Evolutionary conservation across 1,284 basidiomycete genomes (phyloP).

Genomic region (Dichomitus squalens): DNA sequence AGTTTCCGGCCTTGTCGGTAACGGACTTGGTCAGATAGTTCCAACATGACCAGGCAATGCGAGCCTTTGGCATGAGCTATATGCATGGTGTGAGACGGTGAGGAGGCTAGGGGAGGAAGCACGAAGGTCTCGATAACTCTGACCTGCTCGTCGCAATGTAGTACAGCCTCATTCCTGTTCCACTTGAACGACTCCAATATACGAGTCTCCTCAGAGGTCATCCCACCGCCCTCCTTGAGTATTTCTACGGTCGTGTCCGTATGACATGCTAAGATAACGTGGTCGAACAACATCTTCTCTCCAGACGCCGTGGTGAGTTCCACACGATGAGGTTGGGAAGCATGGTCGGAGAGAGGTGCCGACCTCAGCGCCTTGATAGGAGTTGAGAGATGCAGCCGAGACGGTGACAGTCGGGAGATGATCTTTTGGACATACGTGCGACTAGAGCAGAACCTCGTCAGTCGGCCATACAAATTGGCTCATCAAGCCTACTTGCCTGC

Average conservation of each 20-base stretch:
- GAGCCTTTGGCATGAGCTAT: conserved; percentile 68
- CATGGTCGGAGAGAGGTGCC: background rate
- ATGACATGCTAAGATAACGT: conserved; percentile 80
- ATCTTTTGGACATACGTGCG: conserved; percentile 70
- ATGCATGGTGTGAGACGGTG: background rate
- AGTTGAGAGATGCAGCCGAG: conserved; percentile 63
- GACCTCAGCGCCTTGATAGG: conserved; percentile 47
- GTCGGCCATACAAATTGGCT: background rate
- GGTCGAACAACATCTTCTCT: conserved; percentile 56
- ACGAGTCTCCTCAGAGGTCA: conserved; percentile 56
- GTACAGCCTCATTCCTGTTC: conserved; percentile 69
- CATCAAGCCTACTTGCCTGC: conserved; percentile 49
- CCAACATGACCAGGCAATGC: conserved; percentile 73
- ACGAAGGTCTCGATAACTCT: conserved; percentile 39
- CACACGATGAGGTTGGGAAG: conserved; percentile 29
- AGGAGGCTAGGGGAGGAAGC: background rate
- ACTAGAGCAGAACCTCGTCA: conserved; percentile 35
- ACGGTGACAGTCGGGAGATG: conserved; percentile 51
- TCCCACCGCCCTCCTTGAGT: conserved; percentile 53
- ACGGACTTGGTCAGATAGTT: conserved; percentile 67
- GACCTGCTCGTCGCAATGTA: conserved; percentile 58
- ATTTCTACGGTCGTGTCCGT: conserved; percentile 69
- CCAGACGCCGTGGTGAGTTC: conserved; percentile 48
- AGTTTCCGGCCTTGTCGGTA: conserved; percentile 36
- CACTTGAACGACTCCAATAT: conserved; percentile 67